Evolutionary conservation across 2,329 filamentous ascomycete genomes (phyloP).

Genomic region (Colletotrichum tropicicola): DNA sequence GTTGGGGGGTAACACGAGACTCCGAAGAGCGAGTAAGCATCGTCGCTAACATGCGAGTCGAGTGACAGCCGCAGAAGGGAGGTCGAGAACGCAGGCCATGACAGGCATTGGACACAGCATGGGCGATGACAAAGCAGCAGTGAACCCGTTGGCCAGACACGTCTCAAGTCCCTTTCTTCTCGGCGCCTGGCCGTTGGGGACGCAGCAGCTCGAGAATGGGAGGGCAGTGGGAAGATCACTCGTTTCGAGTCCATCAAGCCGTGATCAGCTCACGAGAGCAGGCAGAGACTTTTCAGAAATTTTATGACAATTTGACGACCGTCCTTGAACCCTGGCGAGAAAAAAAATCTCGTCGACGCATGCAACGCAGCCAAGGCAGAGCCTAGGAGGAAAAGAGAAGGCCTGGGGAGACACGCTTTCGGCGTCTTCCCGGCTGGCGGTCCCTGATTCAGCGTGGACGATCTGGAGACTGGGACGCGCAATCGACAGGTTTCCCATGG

Average conservation of each 20-base stretch:
- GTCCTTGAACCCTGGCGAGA: constrained; percentile 5
- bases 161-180: neutral
- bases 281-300: neutral
- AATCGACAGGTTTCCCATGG: neutral
- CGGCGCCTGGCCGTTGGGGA: neutral
- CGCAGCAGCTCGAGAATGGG: neutral
- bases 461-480: neutral
- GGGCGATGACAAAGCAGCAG: neutral
- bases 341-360: neutral
- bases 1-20: constrained; percentile 13
- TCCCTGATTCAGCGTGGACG: constrained; percentile 2
- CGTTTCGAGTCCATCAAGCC: neutral
- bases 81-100: constrained; percentile 7
- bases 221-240: constrained; percentile 1
- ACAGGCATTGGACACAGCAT: neutral
- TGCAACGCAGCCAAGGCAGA: neutral
- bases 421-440: neutral
- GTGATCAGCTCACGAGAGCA: constrained; percentile 3
- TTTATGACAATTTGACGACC: neutral
- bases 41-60: neutral
- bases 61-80: neutral
- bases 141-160: neutral
- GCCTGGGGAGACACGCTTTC: neutral
- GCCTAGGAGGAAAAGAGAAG: neutral
- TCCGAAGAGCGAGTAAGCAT: neutral